phyloP scores from a whole-genome alignment of 305 asterid genomes.

The Fraxinus paxiana region DNA sequence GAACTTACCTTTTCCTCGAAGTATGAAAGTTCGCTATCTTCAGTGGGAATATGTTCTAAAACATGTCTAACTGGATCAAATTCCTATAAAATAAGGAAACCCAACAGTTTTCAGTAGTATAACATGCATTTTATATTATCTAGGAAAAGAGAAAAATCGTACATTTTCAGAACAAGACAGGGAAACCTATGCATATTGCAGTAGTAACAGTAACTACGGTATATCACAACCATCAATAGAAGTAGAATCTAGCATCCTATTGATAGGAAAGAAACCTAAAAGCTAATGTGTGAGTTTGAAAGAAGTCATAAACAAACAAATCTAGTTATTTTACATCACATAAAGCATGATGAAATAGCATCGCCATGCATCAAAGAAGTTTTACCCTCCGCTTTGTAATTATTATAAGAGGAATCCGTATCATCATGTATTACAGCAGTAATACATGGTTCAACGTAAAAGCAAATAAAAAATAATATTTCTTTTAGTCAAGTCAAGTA shows the following conservation, averaged over 20 bases:
- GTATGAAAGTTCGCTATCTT: constrained; percentile 61
- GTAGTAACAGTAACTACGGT: constrained; percentile 3
- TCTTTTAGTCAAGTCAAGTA: not conserved
- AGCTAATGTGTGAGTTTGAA: not conserved
- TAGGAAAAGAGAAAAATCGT: not conserved
- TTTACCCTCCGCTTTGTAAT: not conserved
- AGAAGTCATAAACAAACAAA: constrained; percentile 15
- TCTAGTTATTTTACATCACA: constrained; percentile 4
- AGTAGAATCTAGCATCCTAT: constrained; percentile 22
- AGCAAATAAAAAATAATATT: not conserved
- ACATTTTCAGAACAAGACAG: constrained; percentile 4
- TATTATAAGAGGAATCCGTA: not conserved
- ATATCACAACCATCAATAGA: constrained; percentile 18
- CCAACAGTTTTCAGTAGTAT: constrained; percentile 30
- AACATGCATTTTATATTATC: constrained; percentile 13
- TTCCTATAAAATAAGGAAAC: constrained; percentile 47
- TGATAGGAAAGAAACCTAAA: constrained; percentile 4
- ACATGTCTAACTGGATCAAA: constrained; percentile 84
- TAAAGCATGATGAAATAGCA: not conserved
- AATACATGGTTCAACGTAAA: not conserved
- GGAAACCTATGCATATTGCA: constrained; percentile 7
- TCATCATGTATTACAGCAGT: not conserved
- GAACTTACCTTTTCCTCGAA: constrained; percentile 80
- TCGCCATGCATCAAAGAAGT: constrained; percentile 7
- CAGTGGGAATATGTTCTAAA: constrained; percentile 67